Percentiles rank a stretch among this genome's conserved stretches.
These are phyloP conservation scores for Gnomoniopsis sp. DNA, from an alignment of 2,329 filamentous ascomycete species.

Conservation along the genomic window DNA sequence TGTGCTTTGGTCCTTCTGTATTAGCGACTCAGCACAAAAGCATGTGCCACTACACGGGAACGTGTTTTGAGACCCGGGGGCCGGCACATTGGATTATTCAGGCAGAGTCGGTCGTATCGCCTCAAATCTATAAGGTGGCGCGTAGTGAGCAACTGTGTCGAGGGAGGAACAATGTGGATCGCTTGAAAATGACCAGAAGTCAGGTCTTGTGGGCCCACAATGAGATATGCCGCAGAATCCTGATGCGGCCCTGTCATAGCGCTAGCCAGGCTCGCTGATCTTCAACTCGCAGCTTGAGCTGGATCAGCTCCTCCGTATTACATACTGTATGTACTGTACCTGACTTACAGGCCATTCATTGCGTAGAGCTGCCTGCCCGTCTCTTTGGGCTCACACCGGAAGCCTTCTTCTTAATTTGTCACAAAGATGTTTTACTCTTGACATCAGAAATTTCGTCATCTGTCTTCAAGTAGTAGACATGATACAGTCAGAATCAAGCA, in stretches of 20 bases:
- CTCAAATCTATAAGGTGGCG: not conserved
- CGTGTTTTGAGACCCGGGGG: not conserved
- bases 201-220: not conserved
- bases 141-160: not conserved
- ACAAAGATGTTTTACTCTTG: not conserved
- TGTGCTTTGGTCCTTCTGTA: not conserved
- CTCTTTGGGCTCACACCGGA: not conserved
- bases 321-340: too few relatives aligned
- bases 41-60: not conserved
- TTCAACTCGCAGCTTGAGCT: not conserved
- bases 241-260: not conserved
- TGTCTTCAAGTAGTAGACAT: not conserved
- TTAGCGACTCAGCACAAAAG: not conserved
- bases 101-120: too few relatives aligned
- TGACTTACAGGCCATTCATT: too few relatives aligned
- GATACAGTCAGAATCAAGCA: not conserved
- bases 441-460: not conserved
- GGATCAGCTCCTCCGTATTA: not conserved
- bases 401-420: not conserved
- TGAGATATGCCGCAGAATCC: too few relatives aligned
- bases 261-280: too few relatives aligned
- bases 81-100: not conserved
- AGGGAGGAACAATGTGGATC: not conserved
- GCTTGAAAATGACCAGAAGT: not conserved
- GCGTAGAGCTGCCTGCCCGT: not conserved